Percentiles rank a stretch among this genome's conserved stretches.
Evolutionary conservation across 2,329 filamentous ascomycete species (phyloP).

Genomic region (Colletotrichum horii): DNA sequence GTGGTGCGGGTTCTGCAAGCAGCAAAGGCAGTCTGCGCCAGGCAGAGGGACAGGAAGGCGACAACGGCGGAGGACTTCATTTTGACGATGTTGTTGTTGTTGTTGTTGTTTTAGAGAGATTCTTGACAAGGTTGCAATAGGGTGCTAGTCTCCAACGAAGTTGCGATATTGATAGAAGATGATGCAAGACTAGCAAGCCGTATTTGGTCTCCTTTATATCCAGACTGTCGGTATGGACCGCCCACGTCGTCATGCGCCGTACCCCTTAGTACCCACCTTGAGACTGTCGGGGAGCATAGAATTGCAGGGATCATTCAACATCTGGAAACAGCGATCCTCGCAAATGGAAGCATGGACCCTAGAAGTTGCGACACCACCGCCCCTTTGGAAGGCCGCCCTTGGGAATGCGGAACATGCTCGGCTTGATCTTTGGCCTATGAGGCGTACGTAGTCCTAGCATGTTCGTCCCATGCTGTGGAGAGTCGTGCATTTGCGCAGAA

Average conservation of each 20-base stretch:
- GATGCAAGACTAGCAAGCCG: not conserved
- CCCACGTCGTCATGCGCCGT: not conserved
- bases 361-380: not conserved
- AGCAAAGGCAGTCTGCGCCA: not conserved
- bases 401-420: not conserved
- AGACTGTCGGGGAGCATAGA: not conserved
- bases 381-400: not conserved
- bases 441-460: not conserved
- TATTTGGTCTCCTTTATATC: not conserved
- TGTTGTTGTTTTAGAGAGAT: rapidly evolving
- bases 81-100: not conserved
- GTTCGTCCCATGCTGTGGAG: not conserved
- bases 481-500: not conserved
- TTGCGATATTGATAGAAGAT: not conserved
- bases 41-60: not conserved
- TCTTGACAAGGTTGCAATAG: not conserved
- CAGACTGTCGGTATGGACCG: not conserved
- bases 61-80: not conserved
- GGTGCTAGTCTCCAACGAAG: not conserved
- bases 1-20: not conserved
- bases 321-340: not conserved
- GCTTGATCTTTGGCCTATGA: not conserved
- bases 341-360: not conserved
- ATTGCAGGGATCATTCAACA: not conserved
- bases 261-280: not conserved